A percentile compares a stretch with the other conserved stretches of the same genome.
These are phyloP conservation scores for Phaeosphaeria sp. DNA, from an alignment of 2,329 filamentous ascomycete genomes.

Conservation along the genomic window DNA sequence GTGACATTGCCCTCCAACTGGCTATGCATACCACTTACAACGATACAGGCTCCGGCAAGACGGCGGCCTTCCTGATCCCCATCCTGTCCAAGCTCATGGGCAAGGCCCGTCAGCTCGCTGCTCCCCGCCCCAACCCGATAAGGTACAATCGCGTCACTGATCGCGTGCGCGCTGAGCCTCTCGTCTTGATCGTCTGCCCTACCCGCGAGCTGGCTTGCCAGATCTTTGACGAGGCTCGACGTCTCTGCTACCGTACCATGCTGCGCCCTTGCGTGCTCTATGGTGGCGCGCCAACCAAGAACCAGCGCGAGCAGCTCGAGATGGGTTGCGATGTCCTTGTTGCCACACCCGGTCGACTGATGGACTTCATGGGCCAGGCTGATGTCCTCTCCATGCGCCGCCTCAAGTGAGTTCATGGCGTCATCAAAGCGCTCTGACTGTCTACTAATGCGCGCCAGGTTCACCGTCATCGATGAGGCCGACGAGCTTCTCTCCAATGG, in stretches of 20 bases:
- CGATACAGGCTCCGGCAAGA: constrained; percentile 88
- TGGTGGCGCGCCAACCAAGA: constrained; percentile 75
- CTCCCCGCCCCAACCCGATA: constrained; percentile 72
- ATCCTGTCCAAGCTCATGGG: constrained; percentile 93
- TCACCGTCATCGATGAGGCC: constrained; percentile 76
- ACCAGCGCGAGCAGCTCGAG: constrained; percentile 75
- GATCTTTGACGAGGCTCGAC: constrained; percentile 92
- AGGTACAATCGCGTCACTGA: constrained; percentile 61
- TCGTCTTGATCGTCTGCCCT: constrained; percentile 85
- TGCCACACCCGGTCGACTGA: constrained; percentile 83
- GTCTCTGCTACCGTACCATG: constrained; percentile 94
- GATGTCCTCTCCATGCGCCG: constrained; percentile 74
- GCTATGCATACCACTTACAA: constrained; percentile 6
- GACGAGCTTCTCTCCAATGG: constrained; percentile 86
- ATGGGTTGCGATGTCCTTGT: constrained; percentile 91
- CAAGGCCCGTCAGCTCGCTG: constrained; percentile 87
- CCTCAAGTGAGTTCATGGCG: constrained; percentile 66
- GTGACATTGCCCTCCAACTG: constrained; percentile 31
- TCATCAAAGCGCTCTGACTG: constrained; percentile 28
- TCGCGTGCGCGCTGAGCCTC: constrained; percentile 77
- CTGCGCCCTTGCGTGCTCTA: constrained; percentile 90
- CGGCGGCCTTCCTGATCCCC: constrained; percentile 88
- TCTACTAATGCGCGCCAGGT: constrained; percentile 13
- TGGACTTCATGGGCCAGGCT: constrained; percentile 80
- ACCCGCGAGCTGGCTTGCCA: constrained; percentile 91